Percentiles rank a stretch among this genome's conserved stretches.
These are phyloP conservation scores for Ceratocystis variospora DNA, from an alignment of 2,329 filamentous ascomycete species.

Conservation along the genomic window DNA sequence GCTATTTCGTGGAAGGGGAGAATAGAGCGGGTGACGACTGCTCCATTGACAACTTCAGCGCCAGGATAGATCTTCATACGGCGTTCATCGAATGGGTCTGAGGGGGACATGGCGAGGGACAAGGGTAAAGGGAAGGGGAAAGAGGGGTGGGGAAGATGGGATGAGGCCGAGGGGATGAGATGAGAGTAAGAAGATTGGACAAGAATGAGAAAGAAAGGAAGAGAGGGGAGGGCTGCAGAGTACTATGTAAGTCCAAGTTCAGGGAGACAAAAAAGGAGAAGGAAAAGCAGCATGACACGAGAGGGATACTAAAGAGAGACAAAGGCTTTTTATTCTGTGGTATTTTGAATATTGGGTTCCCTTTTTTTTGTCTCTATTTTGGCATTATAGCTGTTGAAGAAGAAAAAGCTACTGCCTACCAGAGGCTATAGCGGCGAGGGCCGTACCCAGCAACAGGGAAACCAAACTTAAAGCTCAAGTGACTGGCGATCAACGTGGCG, in stretches of 20 bases:
- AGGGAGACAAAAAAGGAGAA: not conserved
- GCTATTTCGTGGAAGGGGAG: slow-evolving; percentile 44
- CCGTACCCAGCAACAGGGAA: not conserved
- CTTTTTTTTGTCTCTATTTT: not conserved
- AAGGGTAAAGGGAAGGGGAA: not conserved
- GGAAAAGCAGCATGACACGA: not conserved
- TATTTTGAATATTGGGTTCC: not conserved
- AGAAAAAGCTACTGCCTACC: not conserved
- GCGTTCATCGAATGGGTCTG: not conserved
- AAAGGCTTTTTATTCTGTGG: no score
- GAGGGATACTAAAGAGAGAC: not conserved
- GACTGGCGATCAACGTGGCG: slow-evolving; percentile 6
- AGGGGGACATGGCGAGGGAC: not conserved
- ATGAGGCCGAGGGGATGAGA: not conserved
- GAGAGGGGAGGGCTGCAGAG: not conserved
- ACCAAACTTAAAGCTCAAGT: not conserved
- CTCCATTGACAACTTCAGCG: slow-evolving; percentile 12
- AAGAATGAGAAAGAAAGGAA: not conserved
- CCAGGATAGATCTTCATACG: slow-evolving; percentile 13
- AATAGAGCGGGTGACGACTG: slow-evolving; percentile 12
- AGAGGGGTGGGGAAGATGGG: not conserved
- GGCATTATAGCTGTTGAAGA: not conserved
- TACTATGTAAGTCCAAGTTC: not conserved
- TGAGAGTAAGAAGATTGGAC: not conserved
- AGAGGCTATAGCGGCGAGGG: not conserved